Base-by-base conservation (phyloP, 2,329 filamentous ascomycete species). In the Trichoderma simmonsii region DNA sequence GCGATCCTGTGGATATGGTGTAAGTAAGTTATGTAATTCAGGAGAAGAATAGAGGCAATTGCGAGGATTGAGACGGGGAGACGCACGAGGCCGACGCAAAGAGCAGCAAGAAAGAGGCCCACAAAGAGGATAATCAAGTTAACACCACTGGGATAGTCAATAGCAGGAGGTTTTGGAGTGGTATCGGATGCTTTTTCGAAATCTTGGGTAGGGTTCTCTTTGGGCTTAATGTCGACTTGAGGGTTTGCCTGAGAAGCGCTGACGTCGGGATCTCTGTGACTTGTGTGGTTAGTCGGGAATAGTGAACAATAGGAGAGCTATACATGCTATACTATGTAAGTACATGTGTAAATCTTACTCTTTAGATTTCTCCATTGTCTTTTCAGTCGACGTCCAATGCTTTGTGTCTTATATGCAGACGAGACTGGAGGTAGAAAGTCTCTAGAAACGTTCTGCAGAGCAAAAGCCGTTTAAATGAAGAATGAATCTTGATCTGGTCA, bases 71-170 rank as follows among this genome's bases (percentile, higher is more conserved):
- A 24, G 18, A 32, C 2, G 39, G 28, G 39, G 39, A 21, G 0
- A 24, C 62, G 2, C 30, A 64, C 62, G 18, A 64, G 62, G 5
- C 62, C 62, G 21, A 64, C 39, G 39, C 62, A 64, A 51, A 64
- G 62, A 9, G 62, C 62, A 18, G 62, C 62, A 15, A 64, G 64
- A 39, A 56, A 67, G n/a, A 67, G 64, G n/a, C 64, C 64, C 21
- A 39, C 32, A 57, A 67, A 57, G 51, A 57, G 30, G 3, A 67
- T 57, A 8, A 39, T 15, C n/a, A 57, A 24, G n/a, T 12, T 67
- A 3, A 67, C 2, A 3, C 48, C 64, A 9, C 48, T 34, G 21
- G 64, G 30, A 12, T 57, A 67, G 30, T 67, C 43, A 15, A 14
- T 28, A 0, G 11, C 24, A 18, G 64, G 12, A 34, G 8, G 4